Evolutionary conservation across 2,329 filamentous ascomycete species (phyloP).

Genomic region (Penicillium palitans): DNA sequence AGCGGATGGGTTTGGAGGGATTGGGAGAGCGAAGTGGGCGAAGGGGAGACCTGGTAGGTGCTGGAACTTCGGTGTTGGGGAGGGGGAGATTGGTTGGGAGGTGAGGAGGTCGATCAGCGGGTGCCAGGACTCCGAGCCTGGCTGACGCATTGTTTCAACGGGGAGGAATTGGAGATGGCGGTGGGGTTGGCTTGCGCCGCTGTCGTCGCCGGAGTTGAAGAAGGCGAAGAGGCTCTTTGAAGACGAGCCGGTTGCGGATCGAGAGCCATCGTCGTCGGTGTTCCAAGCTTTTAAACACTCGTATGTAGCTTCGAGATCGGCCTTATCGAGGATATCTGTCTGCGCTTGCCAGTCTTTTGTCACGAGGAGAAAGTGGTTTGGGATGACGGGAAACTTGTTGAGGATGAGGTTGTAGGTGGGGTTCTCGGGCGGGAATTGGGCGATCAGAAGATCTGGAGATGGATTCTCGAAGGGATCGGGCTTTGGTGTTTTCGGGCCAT

Average conservation of each 20-base stretch:
- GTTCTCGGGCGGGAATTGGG: slow-evolving; percentile 37
- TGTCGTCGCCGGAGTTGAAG: slow-evolving; percentile 52
- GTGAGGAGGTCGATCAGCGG: slow-evolving; percentile 49
- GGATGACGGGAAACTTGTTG: slow-evolving; percentile 53
- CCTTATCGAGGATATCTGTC: slow-evolving; percentile 45
- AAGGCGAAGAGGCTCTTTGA: slow-evolving; percentile 47
- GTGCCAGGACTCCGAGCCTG: slow-evolving; percentile 43
- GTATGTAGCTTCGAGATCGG: slow-evolving; percentile 45
- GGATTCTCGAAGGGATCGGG: slow-evolving; percentile 49
- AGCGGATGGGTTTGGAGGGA: slow-evolving; percentile 45
- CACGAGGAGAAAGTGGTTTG: slow-evolving; percentile 52
- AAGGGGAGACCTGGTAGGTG: slow-evolving; percentile 48
- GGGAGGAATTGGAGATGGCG: slow-evolving; percentile 51
- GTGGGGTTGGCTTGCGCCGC: slow-evolving; percentile 51
- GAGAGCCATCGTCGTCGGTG: slow-evolving; percentile 4
- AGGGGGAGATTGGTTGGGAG: slow-evolving; percentile 15
- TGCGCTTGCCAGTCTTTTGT: slow-evolving; percentile 47
- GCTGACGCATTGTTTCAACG: slow-evolving; percentile 45
- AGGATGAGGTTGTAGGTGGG: slow-evolving; percentile 46
- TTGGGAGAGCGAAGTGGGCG: slow-evolving; percentile 47
- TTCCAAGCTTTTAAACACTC: slow-evolving; percentile 46
- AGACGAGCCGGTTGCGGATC: not conserved
- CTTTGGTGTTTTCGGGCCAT: slow-evolving; percentile 29
- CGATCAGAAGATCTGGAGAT: slow-evolving; percentile 43
- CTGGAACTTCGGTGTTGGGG: slow-evolving; percentile 22